Evolutionary conservation across 768 basidiomycete species (phyloP), one percentile per base, ranked within the genome.

Genomic region (Trametopsis cervina): DNA sequence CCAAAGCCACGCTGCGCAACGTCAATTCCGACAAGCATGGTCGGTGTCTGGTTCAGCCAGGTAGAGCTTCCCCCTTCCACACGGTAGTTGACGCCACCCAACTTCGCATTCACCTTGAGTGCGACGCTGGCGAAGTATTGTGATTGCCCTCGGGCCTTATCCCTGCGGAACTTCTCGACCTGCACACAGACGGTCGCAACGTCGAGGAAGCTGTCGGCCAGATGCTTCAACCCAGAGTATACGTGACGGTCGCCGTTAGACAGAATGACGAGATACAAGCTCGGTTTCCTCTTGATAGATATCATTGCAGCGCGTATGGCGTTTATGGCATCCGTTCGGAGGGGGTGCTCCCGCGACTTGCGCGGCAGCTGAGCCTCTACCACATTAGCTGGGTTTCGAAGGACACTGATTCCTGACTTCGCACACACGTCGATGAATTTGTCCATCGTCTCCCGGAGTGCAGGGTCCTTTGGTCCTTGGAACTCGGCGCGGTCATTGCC

Each of bases 1-100:
- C 83, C 82, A 4, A 79, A 81, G 17, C 88, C 84, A 20, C 87
- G 87, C 63, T 91, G 88, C 1, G 85, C 89, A 18, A 87, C 85
- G 57, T 78, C 77, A 68, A 76, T 75, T 15, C 77, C 77, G 3
- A 79, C 73, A 35, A 78, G 50, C 74, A 78, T 78, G 15, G 77
- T 78, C 33, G 72, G 64, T 39, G 61, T 57, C 18, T 57, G 46
- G 33, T 54, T 59, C 23, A 78, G 59, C 72, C 70, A 75, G 33
- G 15, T 54, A 24, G 62, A 58, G 47, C 66, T 69, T n/a, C 52
- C 55, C 26, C 56, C 54, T 46, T 74, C 73, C 44, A 79, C 52
- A 23, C 59, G 62, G 50, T 78, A 78, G 48, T 78, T 78, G 42
- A 77, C 58, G 17, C 77, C 78, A 2, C 77, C 78, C 48, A 76